A percentile compares a stretch with the other conserved stretches of the same genome.
These are phyloP conservation scores for Fusarium oligoseptatum DNA, from an alignment of 2,329 filamentous ascomycete species.

Conservation along the genomic window DNA sequence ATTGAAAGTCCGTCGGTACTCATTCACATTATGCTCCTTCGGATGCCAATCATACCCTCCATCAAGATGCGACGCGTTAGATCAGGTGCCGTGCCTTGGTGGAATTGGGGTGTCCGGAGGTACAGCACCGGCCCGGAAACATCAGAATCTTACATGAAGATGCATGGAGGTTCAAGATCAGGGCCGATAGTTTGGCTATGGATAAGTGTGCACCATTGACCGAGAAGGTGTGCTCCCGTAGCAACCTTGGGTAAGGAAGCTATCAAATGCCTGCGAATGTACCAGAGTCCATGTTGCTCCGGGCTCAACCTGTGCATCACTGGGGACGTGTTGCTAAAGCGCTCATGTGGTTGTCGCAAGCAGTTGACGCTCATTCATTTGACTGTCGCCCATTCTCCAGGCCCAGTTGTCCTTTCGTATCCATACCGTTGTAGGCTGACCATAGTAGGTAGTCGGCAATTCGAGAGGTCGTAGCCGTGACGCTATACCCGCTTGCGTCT, in stretches of 20 bases:
- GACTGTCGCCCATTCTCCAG: neutral
- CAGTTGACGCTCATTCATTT: neutral
- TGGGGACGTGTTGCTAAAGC: neutral
- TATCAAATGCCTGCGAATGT: neutral
- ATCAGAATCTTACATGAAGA: neutral
- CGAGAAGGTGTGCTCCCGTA: neutral
- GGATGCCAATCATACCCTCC: neutral
- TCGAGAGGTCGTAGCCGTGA: too few relatives aligned
- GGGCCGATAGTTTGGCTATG: too few relatives aligned
- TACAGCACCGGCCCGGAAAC: neutral
- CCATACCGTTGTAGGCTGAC: too few relatives aligned
- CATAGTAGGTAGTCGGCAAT: too few relatives aligned
- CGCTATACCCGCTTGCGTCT: too few relatives aligned
- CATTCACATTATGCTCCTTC: neutral
- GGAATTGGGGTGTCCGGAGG: neutral
- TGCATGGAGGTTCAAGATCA: neutral
- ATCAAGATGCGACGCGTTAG: neutral
- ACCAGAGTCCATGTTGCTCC: neutral
- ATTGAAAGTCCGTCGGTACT: neutral
- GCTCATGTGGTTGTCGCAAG: neutral
- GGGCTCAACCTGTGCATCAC: neutral
- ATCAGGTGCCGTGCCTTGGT: neutral
- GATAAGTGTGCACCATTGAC: neutral
- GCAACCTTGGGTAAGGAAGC: neutral
- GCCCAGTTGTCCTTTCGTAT: neutral